Percentiles rank a stretch among this genome's conserved stretches.
Evolutionary conservation across 225 moss, liverwort and hornwort species (phyloP).

Genomic region (Bryoerythrophyllum caledonicum): DNA sequence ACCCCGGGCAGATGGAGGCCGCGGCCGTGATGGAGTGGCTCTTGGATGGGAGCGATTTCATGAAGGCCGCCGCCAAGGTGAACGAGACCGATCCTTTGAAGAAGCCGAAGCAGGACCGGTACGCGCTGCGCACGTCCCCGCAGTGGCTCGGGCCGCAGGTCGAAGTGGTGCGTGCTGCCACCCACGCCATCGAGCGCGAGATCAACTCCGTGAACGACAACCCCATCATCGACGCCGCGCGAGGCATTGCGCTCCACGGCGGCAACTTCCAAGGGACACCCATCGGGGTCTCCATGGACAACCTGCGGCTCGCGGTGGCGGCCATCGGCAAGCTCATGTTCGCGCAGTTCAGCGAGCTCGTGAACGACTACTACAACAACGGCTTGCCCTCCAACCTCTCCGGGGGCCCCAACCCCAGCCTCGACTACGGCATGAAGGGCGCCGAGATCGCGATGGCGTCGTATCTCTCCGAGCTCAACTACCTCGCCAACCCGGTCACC

Average conservation of each 20-base stretch:
- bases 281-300: constrained; percentile 56
- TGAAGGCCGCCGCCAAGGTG: constrained; percentile 31
- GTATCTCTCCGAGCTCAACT: constrained; percentile 50
- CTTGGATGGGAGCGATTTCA: constrained; percentile 44
- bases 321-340: constrained; percentile 54
- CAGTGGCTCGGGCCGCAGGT: constrained; percentile 5
- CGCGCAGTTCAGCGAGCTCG: constrained; percentile 49
- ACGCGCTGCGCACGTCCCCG: constrained; percentile 8
- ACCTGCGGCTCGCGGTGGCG: constrained; percentile 35
- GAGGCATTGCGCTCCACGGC: constrained; percentile 28
- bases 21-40: constrained; percentile 40
- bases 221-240: constrained; percentile 49
- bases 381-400: constrained; percentile 29
- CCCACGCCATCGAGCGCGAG: constrained; percentile 42
- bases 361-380: constrained; percentile 55
- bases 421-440: constrained; percentile 68
- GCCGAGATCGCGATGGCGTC: constrained; percentile 50
- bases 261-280: constrained; percentile 40
- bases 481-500: constrained; percentile 59
- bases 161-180: constrained; percentile 26
- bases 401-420: constrained; percentile 58
- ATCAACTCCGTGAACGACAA: constrained; percentile 68
- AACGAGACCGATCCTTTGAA: constrained; percentile 8
- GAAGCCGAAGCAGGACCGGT: constrained; percentile 16
- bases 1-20: constrained; percentile 42